Conservation (phyloP, 176 grass and related monocot genomes). For the Tuctoria greenei region DNA sequence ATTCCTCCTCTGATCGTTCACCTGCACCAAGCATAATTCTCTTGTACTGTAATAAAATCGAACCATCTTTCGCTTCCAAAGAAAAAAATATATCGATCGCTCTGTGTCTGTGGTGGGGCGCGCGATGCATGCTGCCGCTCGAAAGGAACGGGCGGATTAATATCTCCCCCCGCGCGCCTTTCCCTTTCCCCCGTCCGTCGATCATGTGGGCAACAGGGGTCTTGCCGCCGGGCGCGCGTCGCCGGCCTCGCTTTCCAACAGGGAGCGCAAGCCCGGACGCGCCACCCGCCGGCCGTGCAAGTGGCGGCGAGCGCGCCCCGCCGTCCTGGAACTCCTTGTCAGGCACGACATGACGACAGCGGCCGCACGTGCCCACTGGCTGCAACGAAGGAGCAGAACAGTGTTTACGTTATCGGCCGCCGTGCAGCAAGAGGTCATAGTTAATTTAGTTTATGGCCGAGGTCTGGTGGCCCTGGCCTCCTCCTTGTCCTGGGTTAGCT, state of each 20-base stretch:
- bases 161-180: not conserved
- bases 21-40: too few relatives aligned
- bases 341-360: not conserved
- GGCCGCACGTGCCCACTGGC: not conserved
- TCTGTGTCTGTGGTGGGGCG: not conserved
- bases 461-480: not conserved
- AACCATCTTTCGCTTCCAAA: too few relatives aligned
- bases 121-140: not conserved
- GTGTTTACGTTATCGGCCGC: not conserved
- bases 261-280: not conserved
- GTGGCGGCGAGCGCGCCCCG: slow-evolving; percentile 21
- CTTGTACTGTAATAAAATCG: too few relatives aligned
- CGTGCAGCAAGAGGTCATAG: not conserved
- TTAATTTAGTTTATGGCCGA: not conserved
- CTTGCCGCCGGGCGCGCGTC: not conserved
- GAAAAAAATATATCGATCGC: too few relatives aligned
- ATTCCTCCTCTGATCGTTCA: too few relatives aligned
- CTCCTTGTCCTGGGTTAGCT: slow-evolving; percentile 23
- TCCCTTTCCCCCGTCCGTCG: slow-evolving; percentile 2
- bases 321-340: not conserved
- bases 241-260: slow-evolving; percentile 38
- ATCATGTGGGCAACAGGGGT: not conserved
- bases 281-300: slow-evolving; percentile 17
- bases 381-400: not conserved
- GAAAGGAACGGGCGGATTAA: not conserved